Evolutionary conservation across 1,139 yeast species (phyloP).

Genomic region (Debaryomycetaceae sp.): DNA sequence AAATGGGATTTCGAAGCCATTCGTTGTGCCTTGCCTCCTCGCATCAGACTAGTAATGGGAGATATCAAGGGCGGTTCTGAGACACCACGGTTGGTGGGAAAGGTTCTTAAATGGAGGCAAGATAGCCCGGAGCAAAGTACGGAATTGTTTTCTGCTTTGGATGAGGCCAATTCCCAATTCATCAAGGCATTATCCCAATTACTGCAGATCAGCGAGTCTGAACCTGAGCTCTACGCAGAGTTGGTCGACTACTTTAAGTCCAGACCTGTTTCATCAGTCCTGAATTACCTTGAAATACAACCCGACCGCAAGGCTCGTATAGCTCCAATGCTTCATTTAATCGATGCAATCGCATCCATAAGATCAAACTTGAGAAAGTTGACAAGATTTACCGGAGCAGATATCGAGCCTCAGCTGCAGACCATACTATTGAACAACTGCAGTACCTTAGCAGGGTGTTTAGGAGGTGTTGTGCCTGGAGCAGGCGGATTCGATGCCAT

Average conservation of each 20-base stretch:
- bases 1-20: constrained; percentile 59
- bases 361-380: constrained; percentile 55
- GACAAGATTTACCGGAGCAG: constrained; percentile 69
- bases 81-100: constrained; percentile 84
- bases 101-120: constrained; percentile 69
- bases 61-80: constrained; percentile 91
- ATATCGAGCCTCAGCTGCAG: constrained; percentile 83
- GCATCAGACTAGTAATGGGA: constrained; percentile 78
- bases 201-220: constrained; percentile 21
- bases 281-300: constrained; percentile 1
- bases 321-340: constrained; percentile 20
- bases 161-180: constrained; percentile 56
- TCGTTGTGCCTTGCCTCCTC: constrained; percentile 62
- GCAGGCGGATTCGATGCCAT: constrained; percentile 98
- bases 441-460: constrained; percentile 57
- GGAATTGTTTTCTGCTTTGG: constrained; percentile 52
- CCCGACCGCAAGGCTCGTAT: constrained; percentile 3
- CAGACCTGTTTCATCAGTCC: not conserved
- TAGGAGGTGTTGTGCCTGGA: constrained; percentile 96
- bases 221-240: constrained; percentile 19
- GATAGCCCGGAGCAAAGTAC: constrained; percentile 49
- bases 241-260: constrained; percentile 8
- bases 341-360: constrained; percentile 42
- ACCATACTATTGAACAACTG: constrained; percentile 68
- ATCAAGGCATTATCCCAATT: constrained; percentile 48